phyloP scores from a whole-genome alignment of 495 filamentous ascomycete genomes.

The Elasticomyces elasticus region DNA sequence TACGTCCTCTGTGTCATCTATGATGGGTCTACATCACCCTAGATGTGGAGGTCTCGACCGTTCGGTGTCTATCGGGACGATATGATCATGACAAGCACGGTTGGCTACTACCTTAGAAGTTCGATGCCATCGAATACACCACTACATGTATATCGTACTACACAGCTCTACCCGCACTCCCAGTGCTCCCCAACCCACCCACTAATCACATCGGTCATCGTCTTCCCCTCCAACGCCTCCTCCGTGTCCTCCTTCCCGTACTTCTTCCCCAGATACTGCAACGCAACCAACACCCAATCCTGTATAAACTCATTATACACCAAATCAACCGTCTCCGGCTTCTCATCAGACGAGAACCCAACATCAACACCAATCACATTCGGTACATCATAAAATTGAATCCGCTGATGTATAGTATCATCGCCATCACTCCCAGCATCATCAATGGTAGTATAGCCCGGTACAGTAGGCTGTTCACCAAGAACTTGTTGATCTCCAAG shows the following conservation, averaged over 20 bases:
- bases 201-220: slow-evolving; percentile 63
- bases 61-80: too few relatives aligned
- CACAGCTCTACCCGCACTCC: slow-evolving; percentile 30
- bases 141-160: background rate
- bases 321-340: slow-evolving; percentile 67
- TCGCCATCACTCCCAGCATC: slow-evolving; percentile 81
- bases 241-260: slow-evolving; percentile 51
- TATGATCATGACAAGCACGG: too few relatives aligned
- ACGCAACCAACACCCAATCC: slow-evolving; percentile 61
- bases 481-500: background rate
- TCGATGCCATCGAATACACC: background rate
- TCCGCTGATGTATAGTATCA: slow-evolving; percentile 70
- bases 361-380: slow-evolving; percentile 68
- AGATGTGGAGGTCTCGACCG: too few relatives aligned
- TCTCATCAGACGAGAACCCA: slow-evolving; percentile 39
- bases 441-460: slow-evolving; percentile 84
- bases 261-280: slow-evolving; percentile 55
- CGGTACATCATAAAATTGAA: slow-evolving; percentile 66
- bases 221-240: slow-evolving; percentile 53
- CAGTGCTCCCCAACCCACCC: slow-evolving; percentile 75
- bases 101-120: too few relatives aligned
- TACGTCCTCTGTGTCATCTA: too few relatives aligned
- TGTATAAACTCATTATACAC: slow-evolving; percentile 89
- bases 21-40: too few relatives aligned
- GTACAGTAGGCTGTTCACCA: slow-evolving; percentile 36